Evolutionary conservation across 352 stramenopile genomes (phyloP).

Genomic region (Phytopythium vexans): DNA sequence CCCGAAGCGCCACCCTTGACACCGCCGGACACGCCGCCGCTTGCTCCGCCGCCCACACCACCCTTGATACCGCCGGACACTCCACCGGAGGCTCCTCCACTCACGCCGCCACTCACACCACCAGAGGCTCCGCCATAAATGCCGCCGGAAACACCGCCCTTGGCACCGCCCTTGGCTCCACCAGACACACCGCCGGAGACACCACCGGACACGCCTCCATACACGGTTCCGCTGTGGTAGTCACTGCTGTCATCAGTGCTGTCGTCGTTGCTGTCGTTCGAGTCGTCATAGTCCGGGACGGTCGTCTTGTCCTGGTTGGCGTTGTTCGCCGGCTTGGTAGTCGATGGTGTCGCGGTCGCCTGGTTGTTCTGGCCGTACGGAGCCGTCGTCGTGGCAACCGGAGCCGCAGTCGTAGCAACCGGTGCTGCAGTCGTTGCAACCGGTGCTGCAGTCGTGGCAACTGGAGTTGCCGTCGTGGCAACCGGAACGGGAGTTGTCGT

Average conservation of each 20-base stretch:
- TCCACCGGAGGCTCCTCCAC: too few relatives aligned
- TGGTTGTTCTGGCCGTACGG: neutral
- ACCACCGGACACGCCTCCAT: neutral
- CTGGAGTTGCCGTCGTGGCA: neutral
- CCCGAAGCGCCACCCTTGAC: too few relatives aligned
- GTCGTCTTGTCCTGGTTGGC: neutral
- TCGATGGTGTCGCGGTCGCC: neutral
- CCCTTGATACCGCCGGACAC: too few relatives aligned
- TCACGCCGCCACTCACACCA: too few relatives aligned
- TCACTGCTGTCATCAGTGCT: neutral
- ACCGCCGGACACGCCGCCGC: too few relatives aligned
- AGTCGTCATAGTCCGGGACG: neutral
- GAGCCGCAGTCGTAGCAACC: neutral
- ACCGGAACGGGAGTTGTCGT: too few relatives aligned
- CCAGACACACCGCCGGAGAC: neutral
- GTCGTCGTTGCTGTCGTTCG: neutral
- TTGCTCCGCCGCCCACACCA: too few relatives aligned
- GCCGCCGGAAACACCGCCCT: too few relatives aligned
- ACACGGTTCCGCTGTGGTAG: neutral
- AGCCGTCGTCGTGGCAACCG: neutral
- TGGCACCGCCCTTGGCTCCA: too few relatives aligned
- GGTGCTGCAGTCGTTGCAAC: neutral
- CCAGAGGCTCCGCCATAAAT: too few relatives aligned
- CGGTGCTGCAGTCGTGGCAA: neutral
- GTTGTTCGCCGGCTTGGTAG: neutral